Base-by-base conservation (phyloP, 2,329 filamentous ascomycete species). In the Neoascochyta sp. region DNA sequence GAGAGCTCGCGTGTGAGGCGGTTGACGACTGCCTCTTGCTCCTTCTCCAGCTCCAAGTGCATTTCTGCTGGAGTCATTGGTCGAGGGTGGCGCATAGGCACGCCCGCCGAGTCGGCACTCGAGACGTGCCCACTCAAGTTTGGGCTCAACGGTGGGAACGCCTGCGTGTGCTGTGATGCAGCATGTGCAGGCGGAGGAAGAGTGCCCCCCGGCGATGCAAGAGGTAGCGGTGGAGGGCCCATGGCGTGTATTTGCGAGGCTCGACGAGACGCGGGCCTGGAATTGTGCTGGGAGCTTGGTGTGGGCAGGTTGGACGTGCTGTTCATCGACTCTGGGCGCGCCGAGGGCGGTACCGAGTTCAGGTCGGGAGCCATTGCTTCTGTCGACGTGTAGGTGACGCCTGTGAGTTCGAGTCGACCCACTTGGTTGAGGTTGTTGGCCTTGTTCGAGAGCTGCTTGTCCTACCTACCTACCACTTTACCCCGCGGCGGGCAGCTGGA, bases 11-110 rank as follows among this genome's bases (percentile, higher is more conserved):
- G 83, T 1, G 86, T 94, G 17, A 96, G 74, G 18, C 90, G 86
- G 67, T 96, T 96, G 39, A 95, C 89, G 52, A 95, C 83, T 19
- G 88, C 86, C 64, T 96, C 90, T 52, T 96, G 89, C 59, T 96
- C 90, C 63, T 93, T 92, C 65, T 96, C 90, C 15, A 95, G 73
- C 66, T 95, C 80, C 37, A 85, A 73, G 62, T 95, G 88, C 39
- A 96, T 73, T 62, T 96, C 90, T 3, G 87, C 84, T 2, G 87
- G 81, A 0, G 90, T 95, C 60, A 95, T 68, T 3, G 89, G 89
- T 19, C 86, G 77, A 5, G 90, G 89, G 60, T 95, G 89, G 41
- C 90, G 78, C 50, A 93, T 67, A 4, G 90, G 89, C 9, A 69
- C 50, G 0, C 83, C 85, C 33, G 78, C 27, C 10, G 52, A 41